Conservation (phyloP, 129 eudicot species). For the Chrysanthemum lavandulifolium region DNA sequence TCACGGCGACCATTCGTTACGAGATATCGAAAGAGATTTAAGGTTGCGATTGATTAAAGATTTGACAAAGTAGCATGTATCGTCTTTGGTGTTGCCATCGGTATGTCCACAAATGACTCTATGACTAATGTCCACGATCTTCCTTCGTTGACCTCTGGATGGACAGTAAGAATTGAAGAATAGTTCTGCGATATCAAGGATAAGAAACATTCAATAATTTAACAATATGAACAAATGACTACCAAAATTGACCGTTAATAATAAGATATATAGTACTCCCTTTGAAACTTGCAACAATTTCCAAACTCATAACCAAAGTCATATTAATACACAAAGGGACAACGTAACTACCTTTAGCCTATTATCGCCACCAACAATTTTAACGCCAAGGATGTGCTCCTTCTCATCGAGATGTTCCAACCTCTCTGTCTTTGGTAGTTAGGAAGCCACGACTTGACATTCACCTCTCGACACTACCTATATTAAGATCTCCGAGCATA, state of each 20-base stretch:
- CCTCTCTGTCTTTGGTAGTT: no score
- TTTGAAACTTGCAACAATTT: not conserved
- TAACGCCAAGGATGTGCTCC: constrained; percentile 70
- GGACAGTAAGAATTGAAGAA: constrained; percentile 59
- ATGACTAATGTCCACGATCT: constrained; percentile 54
- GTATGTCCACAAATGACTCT: constrained; percentile 66
- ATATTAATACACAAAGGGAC: not conserved
- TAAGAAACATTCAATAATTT: not conserved
- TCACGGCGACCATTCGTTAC: constrained; percentile 51
- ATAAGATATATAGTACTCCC: not conserved
- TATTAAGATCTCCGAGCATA: no score
- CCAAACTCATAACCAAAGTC: not conserved
- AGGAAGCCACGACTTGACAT: no score
- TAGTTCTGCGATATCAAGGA: constrained; percentile 47
- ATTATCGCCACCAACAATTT: constrained; percentile 76
- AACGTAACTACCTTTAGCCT: constrained; percentile 54
- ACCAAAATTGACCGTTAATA: no score
- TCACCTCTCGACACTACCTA: no score
- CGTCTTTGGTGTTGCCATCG: constrained; percentile 69
- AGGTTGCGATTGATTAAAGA: constrained; percentile 70
- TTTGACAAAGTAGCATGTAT: constrained; percentile 70
- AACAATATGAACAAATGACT: not conserved
- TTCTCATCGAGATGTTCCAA: constrained; percentile 36
- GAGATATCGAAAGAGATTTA: constrained; percentile 61
- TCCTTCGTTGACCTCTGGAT: constrained; percentile 56